Base-by-base conservation (phyloP, 345 rosid genomes). In the Combretum micranthum region DNA sequence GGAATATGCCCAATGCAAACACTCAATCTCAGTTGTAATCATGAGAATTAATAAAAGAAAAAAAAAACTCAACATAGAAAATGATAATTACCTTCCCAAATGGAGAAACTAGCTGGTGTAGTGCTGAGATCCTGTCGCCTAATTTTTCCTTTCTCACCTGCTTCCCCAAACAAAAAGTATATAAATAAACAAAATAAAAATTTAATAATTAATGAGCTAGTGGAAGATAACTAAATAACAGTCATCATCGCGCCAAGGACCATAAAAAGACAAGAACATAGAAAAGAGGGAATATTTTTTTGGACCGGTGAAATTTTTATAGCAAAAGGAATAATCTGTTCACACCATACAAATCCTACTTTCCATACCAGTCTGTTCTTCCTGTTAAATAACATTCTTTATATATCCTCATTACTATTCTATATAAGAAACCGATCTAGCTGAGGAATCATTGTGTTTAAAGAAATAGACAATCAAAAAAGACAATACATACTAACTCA, bases 31-130 rank as follows among this genome's bases (percentile, higher is more conserved):
- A n/a, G n/a, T n/a, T n/a, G n/a, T n/a, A n/a, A n/a, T n/a, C n/a
- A n/a, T n/a, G n/a, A n/a, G n/a, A n/a, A n/a, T n/a, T n/a, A n/a
- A n/a, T n/a, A n/a, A n/a, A n/a, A n/a, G n/a, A n/a, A n/a, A n/a
- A n/a, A n/a, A n/a, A n/a, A n/a, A n/a, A n/a, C n/a, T n/a, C 19
- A 9, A 12, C 5, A 4, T 47, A 32, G 26, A 17, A 44, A 47
- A 47, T 18, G 16, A 49, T 42, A 47, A 25, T 5, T 37, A 86
- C 97, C 91, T 89, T 89, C 53, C 97, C 95, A 75, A 90, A 87
- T 56, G 95, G 95, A 68, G 97, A 90, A 70, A 87, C 97, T 22
- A 90, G 82, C 74, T 90, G 95, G 83, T 89, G 97, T 71, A 89
- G 91, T 15, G 95, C 81, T 70, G 88, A 83, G 46, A 84, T 83